phyloP scores from a whole-genome alignment of 2,329 filamentous ascomycete genomes.

The Penicillium sp. region DNA sequence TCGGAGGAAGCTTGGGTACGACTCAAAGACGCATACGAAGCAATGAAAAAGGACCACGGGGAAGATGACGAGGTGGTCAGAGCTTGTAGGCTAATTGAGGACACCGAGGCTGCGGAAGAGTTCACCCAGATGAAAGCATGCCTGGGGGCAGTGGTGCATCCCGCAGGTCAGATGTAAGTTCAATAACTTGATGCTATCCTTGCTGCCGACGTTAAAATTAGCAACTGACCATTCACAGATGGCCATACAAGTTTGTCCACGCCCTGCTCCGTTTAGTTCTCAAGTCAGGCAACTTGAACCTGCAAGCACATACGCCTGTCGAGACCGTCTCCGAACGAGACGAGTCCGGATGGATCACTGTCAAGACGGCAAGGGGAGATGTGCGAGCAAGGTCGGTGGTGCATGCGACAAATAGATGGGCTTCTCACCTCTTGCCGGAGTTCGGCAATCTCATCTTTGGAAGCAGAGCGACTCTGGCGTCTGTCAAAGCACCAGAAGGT shows the following conservation, averaged over 20 bases:
- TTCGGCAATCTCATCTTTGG: conserved; percentile 1
- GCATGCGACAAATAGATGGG: not conserved
- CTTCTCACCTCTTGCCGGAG: not conserved
- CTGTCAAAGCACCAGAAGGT: not conserved
- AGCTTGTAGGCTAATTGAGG: not conserved
- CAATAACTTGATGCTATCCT: not conserved
- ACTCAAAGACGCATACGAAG: not conserved
- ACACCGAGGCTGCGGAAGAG: not conserved
- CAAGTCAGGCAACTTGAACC: not conserved
- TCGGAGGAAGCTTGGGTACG: not conserved
- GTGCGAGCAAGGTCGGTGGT: not conserved
- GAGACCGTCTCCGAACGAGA: not conserved
- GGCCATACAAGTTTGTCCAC: not conserved
- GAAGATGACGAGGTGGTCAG: not conserved
- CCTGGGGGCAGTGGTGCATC: not conserved
- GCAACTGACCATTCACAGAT: not conserved
- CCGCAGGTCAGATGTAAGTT: not conserved
- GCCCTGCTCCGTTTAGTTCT: not conserved
- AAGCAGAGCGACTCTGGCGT: not conserved
- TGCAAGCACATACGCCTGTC: not conserved
- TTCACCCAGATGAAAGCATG: not conserved
- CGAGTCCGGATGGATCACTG: not conserved
- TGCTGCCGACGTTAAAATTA: too few relatives aligned
- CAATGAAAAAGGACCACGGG: not conserved
- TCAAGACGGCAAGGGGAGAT: not conserved